Evolutionary conservation across 768 basidiomycete species (phyloP).

Genomic region (Hirschioporus abietinus): DNA sequence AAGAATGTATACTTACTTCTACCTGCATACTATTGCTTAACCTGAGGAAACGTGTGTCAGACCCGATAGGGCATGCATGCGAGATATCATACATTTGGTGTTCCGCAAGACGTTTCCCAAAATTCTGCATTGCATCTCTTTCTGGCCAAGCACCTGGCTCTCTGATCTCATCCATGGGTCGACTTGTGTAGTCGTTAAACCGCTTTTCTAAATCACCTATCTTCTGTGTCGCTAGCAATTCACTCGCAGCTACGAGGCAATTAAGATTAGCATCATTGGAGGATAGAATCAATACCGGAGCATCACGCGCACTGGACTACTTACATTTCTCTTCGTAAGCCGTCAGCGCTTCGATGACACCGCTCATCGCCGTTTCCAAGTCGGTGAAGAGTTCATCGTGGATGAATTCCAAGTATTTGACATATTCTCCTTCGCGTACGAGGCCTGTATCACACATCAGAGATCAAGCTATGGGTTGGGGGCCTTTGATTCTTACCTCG

Average conservation of each 20-base stretch:
- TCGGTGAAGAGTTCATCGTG: neutral
- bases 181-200: no score
- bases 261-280: neutral
- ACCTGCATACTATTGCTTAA: neutral
- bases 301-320: neutral
- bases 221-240: no score
- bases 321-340: neutral
- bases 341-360: neutral
- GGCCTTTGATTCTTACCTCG: no score
- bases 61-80: no score
- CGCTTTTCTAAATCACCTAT: no score
- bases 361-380: neutral
- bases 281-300: neutral
- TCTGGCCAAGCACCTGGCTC: no score
- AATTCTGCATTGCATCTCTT: no score
- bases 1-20: neutral
- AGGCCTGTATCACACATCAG: neutral
- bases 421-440: neutral
- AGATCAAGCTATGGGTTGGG: no score
- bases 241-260: neutral
- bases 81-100: no score
- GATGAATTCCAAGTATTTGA: neutral
- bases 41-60: no score
- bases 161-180: no score
- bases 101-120: no score